Evolutionary conservation across 1,284 basidiomycete species (phyloP), one percentile per base, ranked within the genome.

Genomic region (Heterobasidion annosum): DNA sequence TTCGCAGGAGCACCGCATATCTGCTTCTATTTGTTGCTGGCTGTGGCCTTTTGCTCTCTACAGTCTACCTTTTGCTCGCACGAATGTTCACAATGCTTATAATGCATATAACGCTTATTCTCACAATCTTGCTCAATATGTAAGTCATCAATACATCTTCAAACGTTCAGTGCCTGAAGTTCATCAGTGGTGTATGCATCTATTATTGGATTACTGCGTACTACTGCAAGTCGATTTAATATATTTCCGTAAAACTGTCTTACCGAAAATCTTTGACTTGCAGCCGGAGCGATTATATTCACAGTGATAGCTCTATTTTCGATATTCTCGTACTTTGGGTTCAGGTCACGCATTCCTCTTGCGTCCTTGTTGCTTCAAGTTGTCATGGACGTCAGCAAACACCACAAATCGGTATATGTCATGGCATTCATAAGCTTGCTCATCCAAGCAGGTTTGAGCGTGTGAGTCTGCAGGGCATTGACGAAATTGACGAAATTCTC

Each of bases 141-240:
- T 90, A 64, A 64, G 81, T 74, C 56, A 34, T 40, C 32, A 50
- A 25, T 42, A 42, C 25, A 45, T 48, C 35, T 6, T 56, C 19
- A 53, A 12, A 51, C 53, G 35, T 46, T 50, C 50, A 55, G 40
- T 57, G 50, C 51, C 37, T 49, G 47, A 16, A 47, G 25, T 8
- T 60, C 49, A 56, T 51, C 59, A 85, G 82, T 64, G 79, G 77
- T 48, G 75, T 87, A 51, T 79, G 81, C 58, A 68, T 81, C 34
- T 89, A 91, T 67, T 90, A 91, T 64, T 93, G 88, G 82, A 78
- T 85, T 59, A 85, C 82, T 25, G 82, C 79, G 64, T 88, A 85
- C 63, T 88, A 81, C 62, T 86, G 83, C 89, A 61, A 64, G 85
- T 76, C 42, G n/a, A 16, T 8, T 59, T 57, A 18, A 13, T 34